phyloP scores from a whole-genome alignment of 495 filamentous ascomycete genomes.

The Trichoderma parareesei region DNA sequence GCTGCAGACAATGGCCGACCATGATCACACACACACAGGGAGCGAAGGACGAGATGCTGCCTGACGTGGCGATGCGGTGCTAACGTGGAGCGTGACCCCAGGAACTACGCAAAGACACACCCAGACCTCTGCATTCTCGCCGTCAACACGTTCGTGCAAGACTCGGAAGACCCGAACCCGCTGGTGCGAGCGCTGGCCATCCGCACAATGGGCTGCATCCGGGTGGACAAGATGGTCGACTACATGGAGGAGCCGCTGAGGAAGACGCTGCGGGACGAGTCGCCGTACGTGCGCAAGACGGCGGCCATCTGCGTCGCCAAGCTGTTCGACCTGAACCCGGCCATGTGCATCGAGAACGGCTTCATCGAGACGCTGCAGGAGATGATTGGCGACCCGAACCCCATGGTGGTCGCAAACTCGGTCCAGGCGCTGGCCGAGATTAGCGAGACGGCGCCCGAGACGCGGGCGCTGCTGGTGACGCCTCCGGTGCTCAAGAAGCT shows the following conservation, averaged over 20 bases:
- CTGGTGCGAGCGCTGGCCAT: conserved; percentile 91
- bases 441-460: conserved; percentile 81
- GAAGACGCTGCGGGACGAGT: conserved; percentile 95
- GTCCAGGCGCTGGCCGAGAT: conserved; percentile 94
- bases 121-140: conserved; percentile 98
- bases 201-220: conserved; percentile 98
- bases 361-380: conserved; percentile 95
- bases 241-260: conserved; percentile 98
- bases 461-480: conserved; percentile 73
- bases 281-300: conserved; percentile 96
- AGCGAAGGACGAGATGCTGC: too few relatives aligned
- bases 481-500: conserved; percentile 81
- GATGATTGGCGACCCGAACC: conserved; percentile 93
- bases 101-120: conserved; percentile 99
- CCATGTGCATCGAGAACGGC: conserved; percentile 90
- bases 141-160: conserved; percentile 98
- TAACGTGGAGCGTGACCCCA: conserved; percentile 29
- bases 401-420: conserved; percentile 97
- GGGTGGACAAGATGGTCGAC: conserved; percentile 99
- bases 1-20: neutral
- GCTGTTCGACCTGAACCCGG: conserved; percentile 88
- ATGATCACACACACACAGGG: too few relatives aligned
- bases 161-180: conserved; percentile 97
- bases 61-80: neutral
- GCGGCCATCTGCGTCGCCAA: conserved; percentile 97